A percentile compares a stretch with the other conserved stretches of the same genome.
Conservation (phyloP, 345 rosid genomes). For the Schrenkiella parvula region DNA sequence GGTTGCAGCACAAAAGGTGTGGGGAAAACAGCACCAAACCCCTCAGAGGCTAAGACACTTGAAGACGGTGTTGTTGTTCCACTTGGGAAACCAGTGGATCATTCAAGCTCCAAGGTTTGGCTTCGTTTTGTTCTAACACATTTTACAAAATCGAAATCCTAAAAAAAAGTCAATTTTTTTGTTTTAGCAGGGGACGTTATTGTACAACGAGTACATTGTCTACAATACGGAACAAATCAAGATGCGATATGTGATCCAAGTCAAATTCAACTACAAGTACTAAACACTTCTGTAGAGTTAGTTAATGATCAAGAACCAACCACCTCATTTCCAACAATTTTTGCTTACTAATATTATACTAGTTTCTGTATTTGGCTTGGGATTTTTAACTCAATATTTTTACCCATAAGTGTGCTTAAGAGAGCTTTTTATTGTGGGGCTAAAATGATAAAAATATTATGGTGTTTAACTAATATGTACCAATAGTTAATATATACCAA, state of each 20-base stretch:
- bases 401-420: neutral
- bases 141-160: neutral
- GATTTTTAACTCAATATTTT: neutral
- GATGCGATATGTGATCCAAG: constrained; percentile 76
- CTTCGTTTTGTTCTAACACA: neutral
- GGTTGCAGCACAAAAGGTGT: constrained; percentile 76
- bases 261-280: constrained; percentile 50
- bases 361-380: constrained; percentile 1
- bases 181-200: constrained; percentile 53
- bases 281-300: neutral
- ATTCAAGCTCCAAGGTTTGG: constrained; percentile 30
- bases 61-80: constrained; percentile 72
- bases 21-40: constrained; percentile 70
- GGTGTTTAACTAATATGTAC: no score
- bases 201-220: constrained; percentile 79
- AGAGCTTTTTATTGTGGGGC: neutral
- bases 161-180: neutral
- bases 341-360: neutral
- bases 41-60: constrained; percentile 49
- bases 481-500: no score
- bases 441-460: no score
- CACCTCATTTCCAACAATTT: neutral
- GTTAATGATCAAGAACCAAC: neutral
- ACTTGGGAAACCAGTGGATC: constrained; percentile 62
- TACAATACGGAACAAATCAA: constrained; percentile 80